Evolutionary conservation across 2,329 filamentous ascomycete species (phyloP).

Genomic region (Aspergillus luchuensis): DNA sequence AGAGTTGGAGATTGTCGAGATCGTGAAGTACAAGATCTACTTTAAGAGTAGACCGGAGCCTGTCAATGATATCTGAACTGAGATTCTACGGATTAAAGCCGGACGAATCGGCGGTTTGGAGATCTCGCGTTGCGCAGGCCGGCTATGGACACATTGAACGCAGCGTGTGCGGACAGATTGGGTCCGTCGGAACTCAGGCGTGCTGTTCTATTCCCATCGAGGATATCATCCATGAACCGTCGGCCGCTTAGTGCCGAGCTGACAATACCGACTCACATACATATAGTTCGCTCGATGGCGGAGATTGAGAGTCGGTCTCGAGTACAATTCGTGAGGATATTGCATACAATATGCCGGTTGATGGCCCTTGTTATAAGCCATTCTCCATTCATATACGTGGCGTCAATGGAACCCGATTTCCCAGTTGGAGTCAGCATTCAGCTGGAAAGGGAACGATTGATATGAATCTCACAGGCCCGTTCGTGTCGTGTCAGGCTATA

Average conservation of each 20-base stretch:
- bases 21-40: conserved; percentile 82
- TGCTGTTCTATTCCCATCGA: not conserved
- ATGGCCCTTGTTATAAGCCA: too few species aligned
- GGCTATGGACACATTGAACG: not conserved
- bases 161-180: not conserved
- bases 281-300: not conserved
- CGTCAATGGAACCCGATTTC: too few species aligned
- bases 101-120: not conserved
- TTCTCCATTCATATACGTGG: too few species aligned
- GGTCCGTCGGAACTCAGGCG: not conserved
- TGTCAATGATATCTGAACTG: conserved; percentile 55
- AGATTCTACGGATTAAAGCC: not conserved
- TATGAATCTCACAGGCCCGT: conserved; percentile 34
- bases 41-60: conserved; percentile 86
- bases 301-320: too few species aligned
- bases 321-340: not conserved
- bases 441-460: too few species aligned
- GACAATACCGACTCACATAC: not conserved
- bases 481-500: conserved; percentile 72
- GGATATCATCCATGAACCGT: not conserved
- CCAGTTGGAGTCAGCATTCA: too few species aligned
- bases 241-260: not conserved
- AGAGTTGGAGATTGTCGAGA: conserved; percentile 77
- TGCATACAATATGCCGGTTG: too few species aligned
- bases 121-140: not conserved